Evolutionary conservation across 306 rosid genomes (phyloP).

Genomic region (Casuarina glauca): DNA sequence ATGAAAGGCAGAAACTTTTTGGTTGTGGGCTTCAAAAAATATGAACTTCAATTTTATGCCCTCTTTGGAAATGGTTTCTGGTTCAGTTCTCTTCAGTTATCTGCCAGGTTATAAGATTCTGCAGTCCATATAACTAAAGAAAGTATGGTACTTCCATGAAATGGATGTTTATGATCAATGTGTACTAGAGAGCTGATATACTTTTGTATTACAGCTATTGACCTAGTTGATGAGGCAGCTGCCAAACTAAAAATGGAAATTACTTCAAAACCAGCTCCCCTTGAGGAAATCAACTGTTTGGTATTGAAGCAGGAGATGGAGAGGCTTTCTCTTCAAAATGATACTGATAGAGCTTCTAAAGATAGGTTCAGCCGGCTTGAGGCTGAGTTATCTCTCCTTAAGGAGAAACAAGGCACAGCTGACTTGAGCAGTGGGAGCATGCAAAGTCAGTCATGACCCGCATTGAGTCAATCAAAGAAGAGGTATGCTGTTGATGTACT

Average conservation of each 20-base stretch:
- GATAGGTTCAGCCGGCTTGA: constrained; percentile 88
- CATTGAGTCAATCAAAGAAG: constrained; percentile 95
- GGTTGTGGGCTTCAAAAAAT: background rate
- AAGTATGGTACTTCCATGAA: background rate
- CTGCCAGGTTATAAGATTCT: constrained; percentile 4
- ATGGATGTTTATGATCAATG: background rate
- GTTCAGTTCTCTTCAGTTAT: background rate
- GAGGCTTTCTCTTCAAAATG: constrained; percentile 86
- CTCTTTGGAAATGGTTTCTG: background rate
- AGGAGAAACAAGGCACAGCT: constrained; percentile 78
- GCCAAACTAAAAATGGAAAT: constrained; percentile 98
- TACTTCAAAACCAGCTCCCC: constrained; percentile 92
- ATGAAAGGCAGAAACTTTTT: background rate
- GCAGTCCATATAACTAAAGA: background rate
- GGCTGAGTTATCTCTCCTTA: constrained; percentile 77
- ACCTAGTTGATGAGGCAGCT: constrained; percentile 98
- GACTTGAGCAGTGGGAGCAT: constrained; percentile 88
- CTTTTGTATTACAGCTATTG: constrained; percentile 71
- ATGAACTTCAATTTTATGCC: background rate
- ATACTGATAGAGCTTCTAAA: constrained; percentile 89
- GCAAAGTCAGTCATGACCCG: constrained; percentile 95
- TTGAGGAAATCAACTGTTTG: constrained; percentile 94
- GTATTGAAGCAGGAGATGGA: constrained; percentile 97
- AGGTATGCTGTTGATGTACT: constrained; percentile 43
- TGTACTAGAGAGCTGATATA: constrained; percentile 3